Base-by-base conservation (phyloP, 306 rosid species). In the Citrullus mucosospermus region DNA sequence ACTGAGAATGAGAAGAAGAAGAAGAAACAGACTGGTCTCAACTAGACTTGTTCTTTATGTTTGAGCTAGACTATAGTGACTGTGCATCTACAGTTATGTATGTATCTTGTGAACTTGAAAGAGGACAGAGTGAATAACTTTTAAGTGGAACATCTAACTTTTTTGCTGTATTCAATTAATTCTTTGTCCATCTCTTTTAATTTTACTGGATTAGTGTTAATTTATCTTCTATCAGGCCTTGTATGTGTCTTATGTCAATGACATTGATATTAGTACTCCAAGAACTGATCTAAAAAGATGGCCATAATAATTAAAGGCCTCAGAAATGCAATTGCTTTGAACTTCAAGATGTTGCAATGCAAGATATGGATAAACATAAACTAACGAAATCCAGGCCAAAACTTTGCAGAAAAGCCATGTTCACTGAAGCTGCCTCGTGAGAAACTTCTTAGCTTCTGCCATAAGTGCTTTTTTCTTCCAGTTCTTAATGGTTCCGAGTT, bases 391-490 rank as follows among this genome's bases (percentile, higher is more conserved):
- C 88, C 87, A 63, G 85, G 85, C 89, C 89, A 85, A 39, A 76
- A 80, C 83, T 87, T 88, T 41, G 82, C 75, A 62, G 97, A 68
- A 77, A 81, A 86, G 34, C 93, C 96, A 90, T 88, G 93, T 78
- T 91, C 98, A 75, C 93, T 93, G 72, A 82, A 44, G 77, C 97
- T 88, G 72, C 97, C 94, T 83, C 90, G 72, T 9, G 98, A 89
- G 82, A 85, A 84, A 82, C 88, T 84, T 80, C 81, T 81, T 80
- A 92, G 80, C 79, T 88, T 89, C 80, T 87, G 88, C 98, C 98
- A 90, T 32, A 94, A 88, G 34, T 85, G 89, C 68, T 30, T 87
- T 77, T 80, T 90, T 72, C 78, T 85, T 44, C 90, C 96, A 8
- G 71, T 84, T 43, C 81, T 81, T 32, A 88, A 53, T 32, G 96